Percentiles rank a stretch among this genome's conserved stretches.
phyloP scores from a whole-genome alignment of 2,329 filamentous ascomycete species.

The Coleophoma crateriformis region DNA sequence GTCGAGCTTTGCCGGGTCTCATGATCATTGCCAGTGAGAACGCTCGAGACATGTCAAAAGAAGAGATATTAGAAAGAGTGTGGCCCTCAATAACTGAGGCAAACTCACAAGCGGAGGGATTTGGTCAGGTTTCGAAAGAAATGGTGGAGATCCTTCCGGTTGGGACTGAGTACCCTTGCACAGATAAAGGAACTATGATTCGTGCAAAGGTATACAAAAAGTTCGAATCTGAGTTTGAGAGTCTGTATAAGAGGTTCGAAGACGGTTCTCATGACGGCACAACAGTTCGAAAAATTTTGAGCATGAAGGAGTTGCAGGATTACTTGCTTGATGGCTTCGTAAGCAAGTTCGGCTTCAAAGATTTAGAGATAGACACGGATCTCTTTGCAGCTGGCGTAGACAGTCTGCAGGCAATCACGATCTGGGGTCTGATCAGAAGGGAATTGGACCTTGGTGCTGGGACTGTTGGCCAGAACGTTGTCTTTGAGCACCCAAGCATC shows the following conservation, averaged over 20 bases:
- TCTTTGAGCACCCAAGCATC: conserved; percentile 26
- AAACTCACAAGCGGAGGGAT: conserved; percentile 43
- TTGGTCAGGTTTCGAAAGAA: conserved; percentile 44
- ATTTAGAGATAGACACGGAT: conserved; percentile 12
- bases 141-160: conserved; percentile 43
- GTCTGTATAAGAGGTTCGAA: conserved; percentile 26
- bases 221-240: conserved; percentile 36
- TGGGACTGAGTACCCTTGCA: conserved; percentile 34
- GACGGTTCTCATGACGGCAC: conserved; percentile 18
- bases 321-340: conserved; percentile 16
- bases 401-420: conserved; percentile 22
- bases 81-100: conserved; percentile 44
- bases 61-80: conserved; percentile 40
- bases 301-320: conserved; percentile 13
- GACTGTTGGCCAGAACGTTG: conserved; percentile 19
- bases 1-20: conserved; percentile 43
- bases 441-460: conserved; percentile 19
- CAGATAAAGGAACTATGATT: conserved; percentile 48
- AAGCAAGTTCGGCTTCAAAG: conserved; percentile 12
- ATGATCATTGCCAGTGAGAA: conserved; percentile 43
- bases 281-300: conserved; percentile 8
- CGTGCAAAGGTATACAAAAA: conserved; percentile 38
- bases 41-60: conserved; percentile 30
- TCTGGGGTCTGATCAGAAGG: conserved; percentile 17
- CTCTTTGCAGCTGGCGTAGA: conserved; percentile 24